Percentiles rank a stretch among this genome's conserved stretches.
phyloP scores from a whole-genome alignment of 352 stramenopile genomes.

The Nannochloropsis limnetica region DNA sequence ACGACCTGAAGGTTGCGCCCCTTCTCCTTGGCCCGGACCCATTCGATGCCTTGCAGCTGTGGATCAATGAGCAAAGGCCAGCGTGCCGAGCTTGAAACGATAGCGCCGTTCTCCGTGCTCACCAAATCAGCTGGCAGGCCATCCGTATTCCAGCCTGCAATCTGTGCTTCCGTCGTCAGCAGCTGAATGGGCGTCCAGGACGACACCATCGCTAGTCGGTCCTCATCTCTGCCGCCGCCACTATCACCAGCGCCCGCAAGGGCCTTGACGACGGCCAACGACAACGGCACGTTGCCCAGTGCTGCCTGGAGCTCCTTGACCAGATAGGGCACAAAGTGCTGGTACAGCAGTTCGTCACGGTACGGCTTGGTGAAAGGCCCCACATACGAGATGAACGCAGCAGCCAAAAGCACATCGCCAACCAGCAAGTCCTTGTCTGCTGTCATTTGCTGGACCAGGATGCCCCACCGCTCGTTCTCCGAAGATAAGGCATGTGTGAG shows the following conservation, averaged over 20 bases:
- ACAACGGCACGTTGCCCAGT: conserved; percentile 26
- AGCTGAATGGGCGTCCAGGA: conserved; percentile 75
- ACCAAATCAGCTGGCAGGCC: conserved; percentile 78
- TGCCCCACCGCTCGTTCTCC: conserved; percentile 83
- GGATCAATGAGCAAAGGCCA: conserved; percentile 83
- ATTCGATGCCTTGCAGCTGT: conserved; percentile 81
- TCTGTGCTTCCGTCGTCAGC: conserved; percentile 76
- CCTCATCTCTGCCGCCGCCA: conserved; percentile 58
- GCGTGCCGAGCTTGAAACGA: conserved; percentile 74
- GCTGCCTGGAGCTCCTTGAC: conserved; percentile 60
- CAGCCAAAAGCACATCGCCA: conserved; percentile 80
- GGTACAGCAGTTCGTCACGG: conserved; percentile 79
- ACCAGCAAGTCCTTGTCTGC: conserved; percentile 79
- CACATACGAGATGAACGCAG: conserved; percentile 87
- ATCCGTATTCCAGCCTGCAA: conserved; percentile 84
- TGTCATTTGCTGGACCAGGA: conserved; percentile 80
- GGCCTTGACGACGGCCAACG: neutral
- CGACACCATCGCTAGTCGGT: conserved; percentile 75
- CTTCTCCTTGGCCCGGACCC: conserved; percentile 78
- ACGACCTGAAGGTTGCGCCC: conserved; percentile 79
- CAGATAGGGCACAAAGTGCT: conserved; percentile 79
- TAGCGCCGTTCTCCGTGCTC: conserved; percentile 82
- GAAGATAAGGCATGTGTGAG: conserved; percentile 83
- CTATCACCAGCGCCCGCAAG: neutral
- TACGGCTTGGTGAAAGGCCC: conserved; percentile 87